These are phyloP conservation scores for Podospora australis DNA, from an alignment of 495 filamentous ascomycete genomes.

Conservation along the genomic window DNA sequence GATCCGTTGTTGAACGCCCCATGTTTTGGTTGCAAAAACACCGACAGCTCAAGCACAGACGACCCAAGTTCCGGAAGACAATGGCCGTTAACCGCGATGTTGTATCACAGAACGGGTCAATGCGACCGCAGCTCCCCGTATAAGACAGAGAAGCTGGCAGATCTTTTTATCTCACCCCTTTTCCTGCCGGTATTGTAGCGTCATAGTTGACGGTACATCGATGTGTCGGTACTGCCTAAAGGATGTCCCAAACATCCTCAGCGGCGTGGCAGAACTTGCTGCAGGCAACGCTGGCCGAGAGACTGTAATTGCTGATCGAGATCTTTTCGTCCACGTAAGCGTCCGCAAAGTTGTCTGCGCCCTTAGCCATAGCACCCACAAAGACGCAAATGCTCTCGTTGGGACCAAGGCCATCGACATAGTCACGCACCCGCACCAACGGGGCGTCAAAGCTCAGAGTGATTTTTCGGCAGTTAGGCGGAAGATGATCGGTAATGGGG, in stretches of 20 bases:
- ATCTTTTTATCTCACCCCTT: slow-evolving; percentile 28
- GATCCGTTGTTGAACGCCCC: slow-evolving; percentile 70
- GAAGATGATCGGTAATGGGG: slow-evolving; percentile 92
- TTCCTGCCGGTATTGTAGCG: slow-evolving; percentile 9
- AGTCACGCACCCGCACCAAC: slow-evolving; percentile 81
- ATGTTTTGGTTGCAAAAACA: slow-evolving; percentile 83
- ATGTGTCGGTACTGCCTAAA: slow-evolving; percentile 43
- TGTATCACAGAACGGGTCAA: slow-evolving; percentile 39
- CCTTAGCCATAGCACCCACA: slow-evolving; percentile 97
- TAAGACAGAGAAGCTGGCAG: slow-evolving; percentile 21
- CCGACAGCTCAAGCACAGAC: slow-evolving; percentile 50
- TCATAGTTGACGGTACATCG: too few species aligned
- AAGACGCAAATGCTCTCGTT: slow-evolving; percentile 96
- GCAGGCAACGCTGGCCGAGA: slow-evolving; percentile 94
- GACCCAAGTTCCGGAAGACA: slow-evolving; percentile 39
- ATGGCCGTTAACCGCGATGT: slow-evolving; percentile 36
- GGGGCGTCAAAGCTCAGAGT: slow-evolving; percentile 88
- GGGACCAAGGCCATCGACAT: slow-evolving; percentile 66
- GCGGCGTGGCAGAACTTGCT: slow-evolving; percentile 99
- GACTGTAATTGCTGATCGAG: slow-evolving; percentile 94
- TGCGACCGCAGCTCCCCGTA: slow-evolving; percentile 22
- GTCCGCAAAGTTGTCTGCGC: slow-evolving; percentile 91
- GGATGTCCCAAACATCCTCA: slow-evolving; percentile 91
- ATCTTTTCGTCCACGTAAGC: slow-evolving; percentile 92
- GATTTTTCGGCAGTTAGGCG: slow-evolving; percentile 94